Conservation (phyloP, 2,329 filamentous ascomycete species). For the Harringtonia aguacate region DNA sequence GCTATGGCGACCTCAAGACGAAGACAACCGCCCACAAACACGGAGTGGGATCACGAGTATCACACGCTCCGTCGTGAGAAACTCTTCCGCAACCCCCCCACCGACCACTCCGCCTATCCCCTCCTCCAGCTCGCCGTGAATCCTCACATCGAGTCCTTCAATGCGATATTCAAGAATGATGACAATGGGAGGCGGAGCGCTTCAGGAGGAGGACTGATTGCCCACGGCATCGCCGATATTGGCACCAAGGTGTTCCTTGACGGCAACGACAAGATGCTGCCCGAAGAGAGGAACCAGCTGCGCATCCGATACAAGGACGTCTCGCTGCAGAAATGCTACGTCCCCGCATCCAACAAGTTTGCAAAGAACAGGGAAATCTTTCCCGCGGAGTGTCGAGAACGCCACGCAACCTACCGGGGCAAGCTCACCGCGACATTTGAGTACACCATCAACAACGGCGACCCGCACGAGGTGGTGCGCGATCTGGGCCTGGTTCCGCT, state of each 20-base stretch:
- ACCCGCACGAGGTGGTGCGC: constrained; percentile 69
- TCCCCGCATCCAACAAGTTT: constrained; percentile 76
- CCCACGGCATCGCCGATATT: constrained; percentile 76
- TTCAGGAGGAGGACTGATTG: constrained; percentile 43
- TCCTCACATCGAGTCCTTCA: constrained; percentile 93
- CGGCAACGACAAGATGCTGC: constrained; percentile 54
- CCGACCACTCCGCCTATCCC: constrained; percentile 80
- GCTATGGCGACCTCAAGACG: constrained; percentile 12
- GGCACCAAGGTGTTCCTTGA: constrained; percentile 82
- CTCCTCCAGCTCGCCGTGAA: constrained; percentile 74
- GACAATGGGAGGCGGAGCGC: constrained; percentile 11
- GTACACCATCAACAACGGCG: constrained; percentile 77
- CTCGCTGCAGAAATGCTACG: constrained; percentile 67
- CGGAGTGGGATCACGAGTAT: constrained; percentile 76
- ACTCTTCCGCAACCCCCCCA: constrained; percentile 81
- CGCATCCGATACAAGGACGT: constrained; percentile 71
- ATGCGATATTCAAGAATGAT: constrained; percentile 63
- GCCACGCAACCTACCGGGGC: constrained; percentile 84
- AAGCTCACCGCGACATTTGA: constrained; percentile 75
- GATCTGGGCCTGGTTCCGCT: constrained; percentile 85
- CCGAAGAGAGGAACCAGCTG: constrained; percentile 59
- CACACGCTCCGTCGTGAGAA: constrained; percentile 77
- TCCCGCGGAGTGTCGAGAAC: constrained; percentile 87
- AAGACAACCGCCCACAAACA: constrained; percentile 37
- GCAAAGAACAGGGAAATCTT: constrained; percentile 76